phyloP scores from a whole-genome alignment of 2,329 filamentous ascomycete species.

The Zymoseptoria crescenta region DNA sequence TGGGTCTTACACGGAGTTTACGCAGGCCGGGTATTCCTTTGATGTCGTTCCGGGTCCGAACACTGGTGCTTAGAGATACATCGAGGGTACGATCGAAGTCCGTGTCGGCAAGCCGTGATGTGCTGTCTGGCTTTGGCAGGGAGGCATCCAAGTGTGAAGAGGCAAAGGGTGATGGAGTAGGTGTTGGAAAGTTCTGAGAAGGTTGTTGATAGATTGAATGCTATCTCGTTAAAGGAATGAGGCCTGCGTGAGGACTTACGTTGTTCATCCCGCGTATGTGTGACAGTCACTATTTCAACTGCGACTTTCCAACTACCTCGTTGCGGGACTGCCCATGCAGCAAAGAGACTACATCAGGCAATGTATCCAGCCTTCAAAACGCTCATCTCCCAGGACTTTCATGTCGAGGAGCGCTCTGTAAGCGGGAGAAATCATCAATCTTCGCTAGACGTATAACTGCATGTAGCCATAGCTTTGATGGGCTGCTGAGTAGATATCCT shows the following conservation, averaged over 20 bases:
- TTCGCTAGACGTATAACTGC: conserved; percentile 2
- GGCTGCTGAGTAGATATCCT: conserved; percentile 1
- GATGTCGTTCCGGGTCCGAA: neutral
- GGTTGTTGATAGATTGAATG: too few species aligned
- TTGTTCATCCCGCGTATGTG: too few species aligned
- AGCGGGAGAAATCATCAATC: neutral
- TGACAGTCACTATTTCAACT: too few species aligned
- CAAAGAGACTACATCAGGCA: neutral
- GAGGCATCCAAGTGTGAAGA: too few species aligned
- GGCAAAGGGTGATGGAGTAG: too few species aligned
- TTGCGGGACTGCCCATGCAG: neutral
- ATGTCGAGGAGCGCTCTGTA: neutral
- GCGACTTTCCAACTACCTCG: neutral
- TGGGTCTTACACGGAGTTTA: neutral
- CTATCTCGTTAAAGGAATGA: too few species aligned
- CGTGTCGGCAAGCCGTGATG: neutral
- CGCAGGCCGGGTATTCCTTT: neutral
- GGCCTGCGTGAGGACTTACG: too few species aligned
- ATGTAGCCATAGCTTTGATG: neutral
- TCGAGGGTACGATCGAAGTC: neutral
- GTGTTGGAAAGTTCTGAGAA: too few species aligned
- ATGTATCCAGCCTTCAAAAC: neutral
- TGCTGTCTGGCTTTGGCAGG: neutral
- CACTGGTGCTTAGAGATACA: neutral
- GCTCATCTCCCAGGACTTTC: neutral